Evolutionary conservation across 225 moss, liverwort and hornwort genomes (phyloP).

Genomic region (Ulota crispa): DNA sequence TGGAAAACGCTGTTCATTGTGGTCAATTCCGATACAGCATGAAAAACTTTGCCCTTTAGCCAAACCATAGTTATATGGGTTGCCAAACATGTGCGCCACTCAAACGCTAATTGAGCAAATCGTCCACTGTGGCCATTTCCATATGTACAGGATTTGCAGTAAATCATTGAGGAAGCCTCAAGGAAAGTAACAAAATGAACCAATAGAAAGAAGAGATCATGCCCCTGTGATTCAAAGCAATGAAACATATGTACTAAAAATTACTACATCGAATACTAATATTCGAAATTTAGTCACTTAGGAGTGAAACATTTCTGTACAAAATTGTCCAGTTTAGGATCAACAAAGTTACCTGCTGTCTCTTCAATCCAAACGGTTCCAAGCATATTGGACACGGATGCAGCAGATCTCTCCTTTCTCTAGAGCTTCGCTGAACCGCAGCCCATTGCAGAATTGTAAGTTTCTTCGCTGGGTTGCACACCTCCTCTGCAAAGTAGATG

Average conservation of each 20-base stretch:
- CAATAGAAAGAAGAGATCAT: not conserved
- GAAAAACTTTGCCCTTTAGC: no score
- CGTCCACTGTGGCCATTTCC: not conserved
- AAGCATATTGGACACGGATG: slow-evolving; percentile 58
- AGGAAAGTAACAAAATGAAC: not conserved
- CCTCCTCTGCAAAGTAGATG: slow-evolving; percentile 31
- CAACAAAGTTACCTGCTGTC: slow-evolving; percentile 17
- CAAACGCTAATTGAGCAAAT: not conserved
- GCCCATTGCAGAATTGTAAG: slow-evolving; percentile 39
- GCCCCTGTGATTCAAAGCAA: not conserved
- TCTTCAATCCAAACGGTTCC: slow-evolving; percentile 48
- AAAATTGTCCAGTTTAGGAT: not conserved
- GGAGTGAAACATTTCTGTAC: not conserved
- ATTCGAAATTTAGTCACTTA: no score
- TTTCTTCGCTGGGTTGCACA: slow-evolving; percentile 29
- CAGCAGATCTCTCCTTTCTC: slow-evolving; percentile 39
- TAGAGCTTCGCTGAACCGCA: slow-evolving; percentile 28
- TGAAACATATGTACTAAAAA: not conserved
- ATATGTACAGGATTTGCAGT: not conserved
- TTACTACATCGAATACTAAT: not conserved
- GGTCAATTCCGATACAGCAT: no score
- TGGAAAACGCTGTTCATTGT: no score
- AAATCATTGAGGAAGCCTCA: no score
- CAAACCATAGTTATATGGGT: no score
- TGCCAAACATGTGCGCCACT: not conserved